phyloP scores from a whole-genome alignment of 1,284 basidiomycete genomes.

The Anthracocystis panici-leucophaei region DNA sequence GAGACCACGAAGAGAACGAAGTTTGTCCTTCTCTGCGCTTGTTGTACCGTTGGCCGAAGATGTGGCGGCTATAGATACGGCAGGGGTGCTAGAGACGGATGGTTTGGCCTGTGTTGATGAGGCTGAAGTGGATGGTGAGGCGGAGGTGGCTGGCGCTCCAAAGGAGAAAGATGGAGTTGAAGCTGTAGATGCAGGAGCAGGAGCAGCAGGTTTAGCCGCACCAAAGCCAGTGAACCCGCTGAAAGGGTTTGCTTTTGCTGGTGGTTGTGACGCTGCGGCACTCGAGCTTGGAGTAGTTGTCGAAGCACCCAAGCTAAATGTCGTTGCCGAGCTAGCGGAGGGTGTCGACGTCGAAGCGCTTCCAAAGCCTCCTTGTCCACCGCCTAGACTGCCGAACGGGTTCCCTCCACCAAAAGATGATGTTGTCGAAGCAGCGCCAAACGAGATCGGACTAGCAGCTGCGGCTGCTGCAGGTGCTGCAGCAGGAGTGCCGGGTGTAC shows the following conservation, averaged over 20 bases:
- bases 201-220: constrained; percentile 26
- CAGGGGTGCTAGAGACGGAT: constrained; percentile 19
- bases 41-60: constrained; percentile 7
- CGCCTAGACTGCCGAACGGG: constrained; percentile 33
- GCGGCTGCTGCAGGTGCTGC: constrained; percentile 18
- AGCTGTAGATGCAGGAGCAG: constrained; percentile 9
- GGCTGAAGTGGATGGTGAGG: constrained; percentile 14
- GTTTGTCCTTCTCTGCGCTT: constrained; percentile 22
- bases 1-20: constrained; percentile 38
- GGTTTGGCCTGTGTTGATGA: constrained; percentile 24
- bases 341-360: constrained; percentile 16
- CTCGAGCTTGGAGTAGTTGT: constrained; percentile 4
- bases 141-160: constrained; percentile 10
- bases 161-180: constrained; percentile 21
- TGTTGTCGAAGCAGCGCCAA: constrained; percentile 19
- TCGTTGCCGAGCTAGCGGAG: constrained; percentile 21
- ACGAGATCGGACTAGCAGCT: constrained; percentile 12
- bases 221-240: constrained; percentile 34
- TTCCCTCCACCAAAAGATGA: constrained; percentile 27
- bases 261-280: constrained; percentile 11
- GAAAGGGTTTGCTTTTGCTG: constrained; percentile 34
- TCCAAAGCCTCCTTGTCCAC: constrained; percentile 16
- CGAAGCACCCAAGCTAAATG: constrained; percentile 33
- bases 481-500: constrained; percentile 21
- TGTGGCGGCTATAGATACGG: constrained; percentile 3